phyloP scores from a whole-genome alignment of 2,329 filamentous ascomycete genomes.

The Botryotinia calthae region DNA sequence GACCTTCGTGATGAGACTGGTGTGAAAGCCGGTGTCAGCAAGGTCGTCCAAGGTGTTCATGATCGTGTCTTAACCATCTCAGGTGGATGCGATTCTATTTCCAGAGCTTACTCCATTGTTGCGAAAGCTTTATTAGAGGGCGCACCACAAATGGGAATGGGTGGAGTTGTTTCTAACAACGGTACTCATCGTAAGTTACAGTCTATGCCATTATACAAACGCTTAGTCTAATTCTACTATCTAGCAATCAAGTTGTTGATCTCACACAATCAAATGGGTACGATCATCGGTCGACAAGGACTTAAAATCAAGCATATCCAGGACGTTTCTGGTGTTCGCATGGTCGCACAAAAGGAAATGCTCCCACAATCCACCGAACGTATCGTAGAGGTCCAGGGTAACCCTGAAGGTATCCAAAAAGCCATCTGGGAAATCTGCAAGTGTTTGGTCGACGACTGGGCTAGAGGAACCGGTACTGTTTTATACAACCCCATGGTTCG shows the following conservation, averaged over 20 bases:
- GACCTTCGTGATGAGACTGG: conserved; percentile 96
- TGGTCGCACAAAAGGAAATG: conserved; percentile 99
- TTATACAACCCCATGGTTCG: conserved; percentile 96
- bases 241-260: conserved; percentile 95
- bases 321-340: conserved; percentile 91
- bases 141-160: conserved; percentile 94
- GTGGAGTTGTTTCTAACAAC: conserved; percentile 78
- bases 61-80: conserved; percentile 96
- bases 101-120: conserved; percentile 90
- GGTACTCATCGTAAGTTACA: conserved; percentile 84
- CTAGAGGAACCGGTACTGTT: conserved; percentile 93
- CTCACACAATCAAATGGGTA: conserved; percentile 99
- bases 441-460: conserved; percentile 96
- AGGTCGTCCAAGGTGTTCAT: conserved; percentile 95
- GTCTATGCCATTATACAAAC: not conserved
- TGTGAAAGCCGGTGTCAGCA: conserved; percentile 96
- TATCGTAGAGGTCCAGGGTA: conserved; percentile 94
- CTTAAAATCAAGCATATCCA: conserved; percentile 99
- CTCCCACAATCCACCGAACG: conserved; percentile 97
- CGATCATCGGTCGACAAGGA: conserved; percentile 94
- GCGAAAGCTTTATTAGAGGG: conserved; percentile 89
- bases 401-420: conserved; percentile 90
- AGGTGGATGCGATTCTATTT: conserved; percentile 81
- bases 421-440: conserved; percentile 99
- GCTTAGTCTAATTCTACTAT: conserved; percentile 17